These are phyloP conservation scores for Ceratobasidium sp. DNA, from an alignment of 1,284 basidiomycete species.

Conservation along the genomic window DNA sequence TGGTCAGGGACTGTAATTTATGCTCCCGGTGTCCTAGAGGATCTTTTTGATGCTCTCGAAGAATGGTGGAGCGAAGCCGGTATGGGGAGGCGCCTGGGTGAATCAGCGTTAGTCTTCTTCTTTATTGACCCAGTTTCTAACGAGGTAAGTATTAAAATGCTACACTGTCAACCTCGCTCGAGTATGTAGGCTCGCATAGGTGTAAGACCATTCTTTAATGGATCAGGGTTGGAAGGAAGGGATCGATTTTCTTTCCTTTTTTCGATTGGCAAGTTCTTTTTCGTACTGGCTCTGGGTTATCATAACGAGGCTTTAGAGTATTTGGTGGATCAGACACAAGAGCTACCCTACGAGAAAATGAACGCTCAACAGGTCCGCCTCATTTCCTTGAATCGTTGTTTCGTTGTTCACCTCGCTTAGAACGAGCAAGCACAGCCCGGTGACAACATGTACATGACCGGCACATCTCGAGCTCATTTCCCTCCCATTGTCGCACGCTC, in stretches of 20 bases:
- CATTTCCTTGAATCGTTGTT: neutral
- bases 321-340: constrained; percentile 16
- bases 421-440: constrained; percentile 31
- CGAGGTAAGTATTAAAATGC: constrained; percentile 2
- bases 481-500: neutral
- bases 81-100: neutral
- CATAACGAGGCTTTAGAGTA: neutral
- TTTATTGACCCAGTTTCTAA: neutral
- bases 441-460: constrained; percentile 34
- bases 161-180: neutral
- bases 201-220: constrained; percentile 27
- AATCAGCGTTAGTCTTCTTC: constrained; percentile 22
- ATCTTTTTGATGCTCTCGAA: constrained; percentile 10
- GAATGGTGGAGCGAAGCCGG: constrained; percentile 17
- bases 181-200: too few species aligned
- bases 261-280: neutral
- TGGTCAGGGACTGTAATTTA: constrained; percentile 29
- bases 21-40: neutral
- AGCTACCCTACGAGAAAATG: constrained; percentile 15
- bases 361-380: constrained; percentile 18
- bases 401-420: neutral
- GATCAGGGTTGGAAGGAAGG: constrained; percentile 4
- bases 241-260: neutral
- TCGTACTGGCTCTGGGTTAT: neutral
- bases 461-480: constrained; percentile 14